Percentiles rank a stretch among this genome's conserved stretches.
phyloP scores from a whole-genome alignment of 2,329 filamentous ascomycete genomes.

The Talaromyces funiculosus region DNA sequence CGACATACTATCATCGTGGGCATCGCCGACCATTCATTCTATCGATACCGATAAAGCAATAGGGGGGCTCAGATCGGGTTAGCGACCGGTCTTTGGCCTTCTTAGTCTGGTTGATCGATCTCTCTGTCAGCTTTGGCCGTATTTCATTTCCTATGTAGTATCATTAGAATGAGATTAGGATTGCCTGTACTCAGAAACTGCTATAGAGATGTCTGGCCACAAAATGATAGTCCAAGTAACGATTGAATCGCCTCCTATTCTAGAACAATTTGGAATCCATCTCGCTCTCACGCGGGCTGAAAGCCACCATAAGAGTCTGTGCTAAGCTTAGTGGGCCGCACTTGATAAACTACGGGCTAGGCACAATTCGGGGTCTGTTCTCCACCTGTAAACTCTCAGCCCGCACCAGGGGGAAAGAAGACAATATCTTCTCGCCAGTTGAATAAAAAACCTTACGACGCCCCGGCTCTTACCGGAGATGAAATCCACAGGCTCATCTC shows the following conservation, averaged over 20 bases:
- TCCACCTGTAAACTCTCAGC: constrained; percentile 2
- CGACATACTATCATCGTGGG: background rate
- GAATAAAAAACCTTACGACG: background rate
- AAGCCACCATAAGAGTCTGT: background rate
- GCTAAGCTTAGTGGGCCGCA: background rate
- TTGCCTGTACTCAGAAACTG: background rate
- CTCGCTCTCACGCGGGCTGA: background rate
- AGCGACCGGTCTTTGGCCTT: background rate
- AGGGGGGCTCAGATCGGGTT: background rate
- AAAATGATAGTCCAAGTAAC: background rate
- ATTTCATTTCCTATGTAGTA: background rate
- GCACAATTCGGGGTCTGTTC: background rate
- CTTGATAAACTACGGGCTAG: background rate
- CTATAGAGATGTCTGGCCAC: background rate
- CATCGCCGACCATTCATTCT: background rate
- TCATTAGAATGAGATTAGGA: background rate
- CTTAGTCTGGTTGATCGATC: background rate
- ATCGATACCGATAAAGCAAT: background rate
- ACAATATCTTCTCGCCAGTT: too few species aligned
- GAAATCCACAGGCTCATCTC: background rate
- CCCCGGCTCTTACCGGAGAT: background rate
- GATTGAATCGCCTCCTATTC: background rate
- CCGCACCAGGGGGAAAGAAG: background rate
- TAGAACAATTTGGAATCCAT: background rate
- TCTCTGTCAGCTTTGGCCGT: background rate